Evolutionary conservation across 2,329 filamentous ascomycete species (phyloP).

Genomic region (Ciborinia camelliae): DNA sequence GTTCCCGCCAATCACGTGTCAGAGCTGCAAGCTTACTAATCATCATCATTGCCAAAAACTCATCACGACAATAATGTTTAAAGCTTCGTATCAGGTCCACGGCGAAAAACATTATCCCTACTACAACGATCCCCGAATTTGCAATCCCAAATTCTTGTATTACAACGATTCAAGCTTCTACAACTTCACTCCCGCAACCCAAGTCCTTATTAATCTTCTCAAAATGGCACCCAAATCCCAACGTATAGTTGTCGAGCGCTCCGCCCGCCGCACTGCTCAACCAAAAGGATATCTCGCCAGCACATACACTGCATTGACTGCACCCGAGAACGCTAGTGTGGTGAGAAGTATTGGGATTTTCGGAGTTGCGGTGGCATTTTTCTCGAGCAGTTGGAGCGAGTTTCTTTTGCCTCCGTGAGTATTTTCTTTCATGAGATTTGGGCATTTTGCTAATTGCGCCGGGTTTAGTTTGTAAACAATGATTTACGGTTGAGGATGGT

Average conservation of each 20-base stretch:
- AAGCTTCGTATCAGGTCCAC: not conserved
- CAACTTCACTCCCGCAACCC: not conserved
- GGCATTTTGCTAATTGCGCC: not conserved
- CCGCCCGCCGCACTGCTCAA: slow-evolving; percentile 37
- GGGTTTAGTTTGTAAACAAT: not conserved
- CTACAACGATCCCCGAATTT: not conserved
- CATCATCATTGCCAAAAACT: slow-evolving; percentile 15
- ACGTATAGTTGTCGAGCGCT: slow-evolving; percentile 39
- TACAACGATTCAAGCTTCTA: too few relatives aligned
- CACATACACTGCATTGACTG: slow-evolving; percentile 60
- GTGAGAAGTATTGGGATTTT: slow-evolving; percentile 66
- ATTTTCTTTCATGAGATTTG: not conserved
- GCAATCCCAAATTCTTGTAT: too few relatives aligned
- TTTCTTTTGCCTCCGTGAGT: slow-evolving; percentile 62
- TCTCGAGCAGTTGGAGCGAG: slow-evolving; percentile 66
- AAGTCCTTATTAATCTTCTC: not conserved
- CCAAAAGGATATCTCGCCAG: slow-evolving; percentile 53
- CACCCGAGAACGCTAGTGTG: slow-evolving; percentile 64
- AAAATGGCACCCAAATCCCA: slow-evolving; percentile 64
- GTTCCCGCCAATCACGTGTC: slow-evolving; percentile 2
- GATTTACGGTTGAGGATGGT: not conserved
- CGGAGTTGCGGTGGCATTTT: slow-evolving; percentile 62
- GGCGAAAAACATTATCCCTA: not conserved
- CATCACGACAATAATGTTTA: not conserved
- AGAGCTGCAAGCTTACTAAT: not conserved